Base-by-base conservation (phyloP, 2,329 filamentous ascomycete genomes). In the Aspergillus versicolor region DNA sequence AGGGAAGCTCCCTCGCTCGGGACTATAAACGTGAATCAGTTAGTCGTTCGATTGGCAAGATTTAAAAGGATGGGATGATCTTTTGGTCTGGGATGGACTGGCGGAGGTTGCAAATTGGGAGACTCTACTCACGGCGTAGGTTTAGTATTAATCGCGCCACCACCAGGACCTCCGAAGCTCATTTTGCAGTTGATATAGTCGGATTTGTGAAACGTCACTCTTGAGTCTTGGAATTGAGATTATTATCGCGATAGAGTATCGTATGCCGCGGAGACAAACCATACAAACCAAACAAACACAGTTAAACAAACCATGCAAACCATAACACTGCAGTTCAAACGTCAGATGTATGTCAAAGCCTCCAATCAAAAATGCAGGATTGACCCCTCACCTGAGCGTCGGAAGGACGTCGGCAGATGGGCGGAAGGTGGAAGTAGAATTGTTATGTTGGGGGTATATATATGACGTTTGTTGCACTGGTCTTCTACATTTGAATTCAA, bases 1-100 rank as follows among this genome's bases (percentile, higher is more conserved):
- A n/a, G 93, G 93, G 70, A 97, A 97, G 67, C 91, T 95, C 55
- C 93, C 93, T 67, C 92, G 87, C 73, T 97, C 90, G 5, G 93
- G 93, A 56, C 91, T 94, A 56, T 9, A 50, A 34, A 9, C 27
- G 5, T 50, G 3, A 6, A 44, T 60, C 42, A 62, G 54, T 55
- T 42, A 56, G 42, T n/a, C 15, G 34, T 22, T 27, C 11, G n/a
- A n/a, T 11, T 11, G 22, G 12, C 12, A 49, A 12, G 9, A 49
- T 24, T 27, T n/a, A 27, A 4, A 30, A 30, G 11, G 27, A 30
- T 11, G 27, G 27, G 17, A 49, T 17, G 32, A 19, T 7, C 3
- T 30, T 19, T 42, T 13, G 9, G 15, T 8, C 1, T 9, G 34
- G 27, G 9, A 30, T 30, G 9, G 27, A 11, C 27, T 30, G 27